Conservation (phyloP, 1,139 yeast species). For the Saccharomyces hybrid region DNA sequence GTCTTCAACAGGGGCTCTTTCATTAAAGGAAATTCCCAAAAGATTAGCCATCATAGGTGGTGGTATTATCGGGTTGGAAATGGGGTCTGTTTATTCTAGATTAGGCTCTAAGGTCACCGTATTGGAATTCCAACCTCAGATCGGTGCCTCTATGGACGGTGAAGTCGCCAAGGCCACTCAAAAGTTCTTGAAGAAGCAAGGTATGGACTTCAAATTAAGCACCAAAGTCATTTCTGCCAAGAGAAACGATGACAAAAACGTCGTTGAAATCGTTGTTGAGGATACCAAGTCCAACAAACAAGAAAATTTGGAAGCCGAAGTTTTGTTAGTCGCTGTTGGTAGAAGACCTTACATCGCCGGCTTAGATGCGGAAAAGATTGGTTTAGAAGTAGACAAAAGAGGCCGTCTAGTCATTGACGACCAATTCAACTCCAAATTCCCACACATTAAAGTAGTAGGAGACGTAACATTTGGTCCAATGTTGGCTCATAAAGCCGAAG, state of each 20-base stretch:
- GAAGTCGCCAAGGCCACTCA: slow-evolving; percentile 89
- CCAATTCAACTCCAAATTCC: slow-evolving; percentile 84
- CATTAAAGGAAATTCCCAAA: slow-evolving; percentile 85
- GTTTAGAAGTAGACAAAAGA: slow-evolving; percentile 81
- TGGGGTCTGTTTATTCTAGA: slow-evolving; percentile 97
- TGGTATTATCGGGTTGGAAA: slow-evolving; percentile 98
- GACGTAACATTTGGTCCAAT: slow-evolving; percentile 97
- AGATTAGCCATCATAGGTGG: slow-evolving; percentile 92
- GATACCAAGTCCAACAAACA: slow-evolving; percentile 79
- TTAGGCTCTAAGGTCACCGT: slow-evolving; percentile 94
- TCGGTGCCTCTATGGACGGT: slow-evolving; percentile 96
- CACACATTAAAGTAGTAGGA: slow-evolving; percentile 95
- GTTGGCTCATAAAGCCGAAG: slow-evolving; percentile 99
- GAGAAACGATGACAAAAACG: slow-evolving; percentile 63
- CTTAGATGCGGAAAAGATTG: slow-evolving; percentile 78
- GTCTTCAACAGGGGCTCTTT: slow-evolving; percentile 86
- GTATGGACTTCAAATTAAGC: slow-evolving; percentile 84
- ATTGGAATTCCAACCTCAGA: slow-evolving; percentile 79
- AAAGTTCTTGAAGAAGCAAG: slow-evolving; percentile 89
- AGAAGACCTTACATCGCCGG: slow-evolving; percentile 97
- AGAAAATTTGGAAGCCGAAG: slow-evolving; percentile 80
- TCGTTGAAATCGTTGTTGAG: slow-evolving; percentile 82
- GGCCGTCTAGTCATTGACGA: slow-evolving; percentile 93
- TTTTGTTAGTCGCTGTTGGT: slow-evolving; percentile 92
- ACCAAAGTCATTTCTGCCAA: slow-evolving; percentile 85